phyloP scores from a whole-genome alignment of 2,329 filamentous ascomycete species.

The Rhynchosporium secalis region DNA sequence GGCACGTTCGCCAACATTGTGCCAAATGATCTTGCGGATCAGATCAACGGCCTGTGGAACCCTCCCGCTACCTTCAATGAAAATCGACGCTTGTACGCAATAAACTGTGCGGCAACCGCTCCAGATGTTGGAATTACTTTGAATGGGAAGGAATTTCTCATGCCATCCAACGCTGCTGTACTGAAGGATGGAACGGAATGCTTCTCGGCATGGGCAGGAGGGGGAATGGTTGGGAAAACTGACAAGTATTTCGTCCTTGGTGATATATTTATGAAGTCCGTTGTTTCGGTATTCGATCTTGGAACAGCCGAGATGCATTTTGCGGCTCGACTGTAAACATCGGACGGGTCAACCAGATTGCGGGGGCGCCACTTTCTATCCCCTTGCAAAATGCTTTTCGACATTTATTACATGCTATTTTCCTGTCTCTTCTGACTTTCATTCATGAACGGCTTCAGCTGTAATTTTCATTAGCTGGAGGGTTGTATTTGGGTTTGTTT shows the following conservation, averaged over 20 bases:
- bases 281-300: constrained; percentile 52
- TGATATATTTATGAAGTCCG: constrained; percentile 50
- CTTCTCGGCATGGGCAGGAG: background rate
- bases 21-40: background rate
- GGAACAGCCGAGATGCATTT: constrained; percentile 50
- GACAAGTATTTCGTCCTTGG: constrained; percentile 51
- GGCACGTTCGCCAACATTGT: background rate
- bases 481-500: too few species aligned
- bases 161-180: background rate
- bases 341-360: too few species aligned
- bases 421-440: too few species aligned
- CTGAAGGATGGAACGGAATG: background rate
- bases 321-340: constrained; percentile 3
- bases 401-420: too few species aligned
- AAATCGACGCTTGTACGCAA: background rate
- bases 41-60: background rate
- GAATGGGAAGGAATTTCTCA: background rate
- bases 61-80: background rate
- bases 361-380: too few species aligned
- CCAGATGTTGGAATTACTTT: background rate
- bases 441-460: too few species aligned
- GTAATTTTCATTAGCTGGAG: too few species aligned
- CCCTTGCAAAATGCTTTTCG: too few species aligned
- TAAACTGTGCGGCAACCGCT: background rate
- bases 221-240: constrained; percentile 47